phyloP scores from a whole-genome alignment of 345 rosid genomes.

The Brassica juncea region DNA sequence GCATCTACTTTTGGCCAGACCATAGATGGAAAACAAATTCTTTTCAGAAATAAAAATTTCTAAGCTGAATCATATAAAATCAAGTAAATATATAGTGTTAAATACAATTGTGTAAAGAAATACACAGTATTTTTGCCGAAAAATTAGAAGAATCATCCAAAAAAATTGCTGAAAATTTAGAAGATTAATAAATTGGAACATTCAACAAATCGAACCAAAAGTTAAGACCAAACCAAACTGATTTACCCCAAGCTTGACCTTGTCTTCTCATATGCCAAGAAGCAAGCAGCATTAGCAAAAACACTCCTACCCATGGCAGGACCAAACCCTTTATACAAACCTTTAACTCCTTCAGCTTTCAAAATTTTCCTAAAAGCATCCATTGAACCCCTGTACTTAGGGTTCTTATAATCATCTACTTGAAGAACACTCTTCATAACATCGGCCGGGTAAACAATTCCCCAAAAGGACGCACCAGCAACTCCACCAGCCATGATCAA shows the following conservation, averaged over 20 bases:
- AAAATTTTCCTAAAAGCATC: conserved; percentile 72
- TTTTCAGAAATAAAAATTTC: not conserved
- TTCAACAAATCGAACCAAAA: conserved; percentile 18
- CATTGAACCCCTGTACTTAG: conserved; percentile 71
- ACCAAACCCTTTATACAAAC: conserved; percentile 90
- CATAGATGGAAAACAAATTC: not conserved
- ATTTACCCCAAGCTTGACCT: conserved; percentile 73
- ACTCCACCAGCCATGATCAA: conserved; percentile 82
- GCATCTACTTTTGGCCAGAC: not conserved
- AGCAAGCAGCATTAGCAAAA: conserved; percentile 97
- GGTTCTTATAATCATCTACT: conserved; percentile 84
- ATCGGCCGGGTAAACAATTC: conserved; percentile 80
- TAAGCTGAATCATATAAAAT: not conserved
- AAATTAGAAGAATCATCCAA: conserved; percentile 7
- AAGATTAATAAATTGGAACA: conserved; percentile 25
- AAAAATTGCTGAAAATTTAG: not conserved
- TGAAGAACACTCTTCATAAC: conserved; percentile 92
- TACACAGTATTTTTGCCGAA: conserved; percentile 11
- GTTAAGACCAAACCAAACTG: conserved; percentile 22
- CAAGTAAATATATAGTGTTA: not conserved
- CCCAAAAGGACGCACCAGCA: conserved; percentile 92
- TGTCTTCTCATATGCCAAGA: conserved; percentile 86
- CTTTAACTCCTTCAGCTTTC: conserved; percentile 84
- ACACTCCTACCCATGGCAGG: conserved; percentile 97
- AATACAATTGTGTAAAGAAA: conserved; percentile 6